phyloP scores from a whole-genome alignment of 441 rosid genomes.

The Iberis amara region DNA sequence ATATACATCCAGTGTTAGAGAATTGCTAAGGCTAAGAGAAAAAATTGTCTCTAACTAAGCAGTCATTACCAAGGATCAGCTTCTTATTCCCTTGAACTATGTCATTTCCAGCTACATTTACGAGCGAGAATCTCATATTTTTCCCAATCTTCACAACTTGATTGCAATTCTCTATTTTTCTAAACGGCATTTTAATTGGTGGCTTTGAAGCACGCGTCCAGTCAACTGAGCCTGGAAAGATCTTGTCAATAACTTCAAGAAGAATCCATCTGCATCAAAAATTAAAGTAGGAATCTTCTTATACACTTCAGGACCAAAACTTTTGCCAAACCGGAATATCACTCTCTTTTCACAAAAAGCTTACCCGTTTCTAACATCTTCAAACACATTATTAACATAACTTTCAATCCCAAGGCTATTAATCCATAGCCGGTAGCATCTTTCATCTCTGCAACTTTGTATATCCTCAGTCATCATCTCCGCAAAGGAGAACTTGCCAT shows the following conservation, averaged over 20 bases:
- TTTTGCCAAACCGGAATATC: background rate
- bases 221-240: slow-evolving; percentile 57
- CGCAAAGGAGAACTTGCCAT: slow-evolving; percentile 50
- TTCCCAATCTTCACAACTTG: slow-evolving; percentile 66
- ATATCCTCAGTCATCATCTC: slow-evolving; percentile 76
- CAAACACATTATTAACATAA: slow-evolving; percentile 59
- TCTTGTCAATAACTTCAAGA: slow-evolving; percentile 61
- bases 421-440: slow-evolving; percentile 72
- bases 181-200: slow-evolving; percentile 72
- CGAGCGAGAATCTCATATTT: slow-evolving; percentile 57
- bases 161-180: slow-evolving; percentile 73
- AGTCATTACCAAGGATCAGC: slow-evolving; percentile 59
- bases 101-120: slow-evolving; percentile 68
- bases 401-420: slow-evolving; percentile 60
- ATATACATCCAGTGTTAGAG: slow-evolving; percentile 21
- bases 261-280: slow-evolving; percentile 57
- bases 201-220: slow-evolving; percentile 74
- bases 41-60: background rate
- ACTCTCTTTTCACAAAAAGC: slow-evolving; percentile 6
- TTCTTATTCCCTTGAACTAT: slow-evolving; percentile 73
- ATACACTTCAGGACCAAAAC: slow-evolving; percentile 5
- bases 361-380: slow-evolving; percentile 73
- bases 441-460: slow-evolving; percentile 61
- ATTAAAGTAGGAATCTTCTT: background rate
- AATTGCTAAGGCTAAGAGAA: background rate